Evolutionary conservation across 345 rosid species (phyloP).

Genomic region (Tarenaya hassleriana): DNA sequence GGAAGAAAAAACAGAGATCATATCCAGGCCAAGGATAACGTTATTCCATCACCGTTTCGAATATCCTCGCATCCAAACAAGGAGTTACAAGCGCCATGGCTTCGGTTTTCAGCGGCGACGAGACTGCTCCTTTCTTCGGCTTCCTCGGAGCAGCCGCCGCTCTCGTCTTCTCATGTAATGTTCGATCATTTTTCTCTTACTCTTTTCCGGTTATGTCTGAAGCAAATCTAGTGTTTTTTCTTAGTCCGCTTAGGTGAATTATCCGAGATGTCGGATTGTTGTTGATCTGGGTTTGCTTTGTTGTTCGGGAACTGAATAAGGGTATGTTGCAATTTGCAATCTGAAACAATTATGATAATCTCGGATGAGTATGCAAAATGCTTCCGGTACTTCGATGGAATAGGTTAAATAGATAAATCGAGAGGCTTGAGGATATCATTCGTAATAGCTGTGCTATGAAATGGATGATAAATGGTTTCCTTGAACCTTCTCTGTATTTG

Average conservation of each 20-base stretch:
- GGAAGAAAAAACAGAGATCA: no score
- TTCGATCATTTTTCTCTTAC: not conserved
- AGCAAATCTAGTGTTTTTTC: not conserved
- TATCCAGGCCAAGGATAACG: not conserved
- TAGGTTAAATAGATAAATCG: not conserved
- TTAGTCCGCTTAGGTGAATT: no score
- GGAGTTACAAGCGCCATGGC: slow-evolving; percentile 38
- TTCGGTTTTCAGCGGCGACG: slow-evolving; percentile 66
- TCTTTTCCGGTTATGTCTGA: not conserved
- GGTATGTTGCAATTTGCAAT: no score
- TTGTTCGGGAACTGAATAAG: no score
- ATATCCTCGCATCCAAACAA: not conserved
- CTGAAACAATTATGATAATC: no score
- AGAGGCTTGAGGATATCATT: no score
- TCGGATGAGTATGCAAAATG: not conserved
- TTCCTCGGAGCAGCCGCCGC: slow-evolving; percentile 94
- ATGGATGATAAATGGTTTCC: no score
- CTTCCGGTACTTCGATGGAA: not conserved
- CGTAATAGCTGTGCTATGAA: no score
- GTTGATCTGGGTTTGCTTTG: no score
- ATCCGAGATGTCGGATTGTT: no score
- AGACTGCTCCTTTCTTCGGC: slow-evolving; percentile 82
- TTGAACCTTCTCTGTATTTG: no score
- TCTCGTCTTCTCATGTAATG: slow-evolving; percentile 76
- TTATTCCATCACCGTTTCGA: not conserved